Evolutionary conservation across 768 basidiomycete species (phyloP).

Genomic region (Boletellus emodensis): DNA sequence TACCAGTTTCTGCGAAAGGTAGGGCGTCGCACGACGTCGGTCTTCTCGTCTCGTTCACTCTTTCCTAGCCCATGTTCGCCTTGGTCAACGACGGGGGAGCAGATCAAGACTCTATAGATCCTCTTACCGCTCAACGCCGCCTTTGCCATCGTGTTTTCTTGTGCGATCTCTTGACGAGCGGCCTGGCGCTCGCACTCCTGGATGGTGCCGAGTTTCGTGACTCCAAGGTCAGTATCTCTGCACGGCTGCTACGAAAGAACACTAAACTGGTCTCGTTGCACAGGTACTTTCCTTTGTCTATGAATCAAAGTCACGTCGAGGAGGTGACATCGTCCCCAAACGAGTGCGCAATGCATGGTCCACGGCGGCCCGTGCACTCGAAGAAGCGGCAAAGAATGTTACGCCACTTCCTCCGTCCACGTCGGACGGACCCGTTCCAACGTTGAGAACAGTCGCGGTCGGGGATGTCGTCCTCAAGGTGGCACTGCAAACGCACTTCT

Average conservation of each 20-base stretch:
- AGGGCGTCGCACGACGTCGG: not conserved
- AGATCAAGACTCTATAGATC: constrained; percentile 5
- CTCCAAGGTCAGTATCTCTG: constrained; percentile 45
- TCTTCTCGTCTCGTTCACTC: constrained; percentile 8
- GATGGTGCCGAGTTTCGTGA: constrained; percentile 57
- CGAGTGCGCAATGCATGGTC: constrained; percentile 6
- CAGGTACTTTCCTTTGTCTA: constrained; percentile 63
- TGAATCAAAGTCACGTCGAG: constrained; percentile 33
- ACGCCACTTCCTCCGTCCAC: not conserved
- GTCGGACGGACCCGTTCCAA: not conserved
- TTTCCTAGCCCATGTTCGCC: constrained; percentile 60
- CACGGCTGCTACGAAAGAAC: not conserved
- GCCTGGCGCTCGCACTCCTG: constrained; percentile 49
- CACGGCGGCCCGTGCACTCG: constrained; percentile 12
- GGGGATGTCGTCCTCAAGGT: constrained; percentile 11
- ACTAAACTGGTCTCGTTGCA: not conserved
- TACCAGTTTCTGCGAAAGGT: constrained; percentile 45
- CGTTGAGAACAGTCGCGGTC: not conserved
- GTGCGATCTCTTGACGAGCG: constrained; percentile 44
- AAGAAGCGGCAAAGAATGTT: not conserved
- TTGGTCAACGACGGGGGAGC: constrained; percentile 53
- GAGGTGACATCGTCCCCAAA: constrained; percentile 11
- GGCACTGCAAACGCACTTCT: constrained; percentile 4
- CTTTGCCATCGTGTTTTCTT: constrained; percentile 50
- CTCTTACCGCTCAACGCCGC: constrained; percentile 25